Evolutionary conservation across 2,329 filamentous ascomycete species (phyloP), one percentile per base, ranked within the genome.

Genomic region (Diaporthe citrichinensis): DNA sequence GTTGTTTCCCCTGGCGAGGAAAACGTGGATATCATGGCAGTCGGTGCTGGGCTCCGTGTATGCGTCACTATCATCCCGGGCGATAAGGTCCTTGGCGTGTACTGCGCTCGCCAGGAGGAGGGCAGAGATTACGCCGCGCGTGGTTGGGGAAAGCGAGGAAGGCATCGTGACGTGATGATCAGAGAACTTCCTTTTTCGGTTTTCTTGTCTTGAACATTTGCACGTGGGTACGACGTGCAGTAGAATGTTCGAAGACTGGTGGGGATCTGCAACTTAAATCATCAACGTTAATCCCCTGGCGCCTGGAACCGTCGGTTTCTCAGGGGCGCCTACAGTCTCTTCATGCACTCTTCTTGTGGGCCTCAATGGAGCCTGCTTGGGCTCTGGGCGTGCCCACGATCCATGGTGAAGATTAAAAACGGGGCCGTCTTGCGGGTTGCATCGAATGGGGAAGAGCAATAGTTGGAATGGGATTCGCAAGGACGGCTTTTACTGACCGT

Each of bases 181-280:
- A 55, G 17, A 69, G 0, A 41, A 28, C 4, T 55, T 69, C 34
- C 49, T 51, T 41, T 41, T 55, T 28, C 4, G 65, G 17, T 23
- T 46, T 23, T 12, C 36, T n/a, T 46, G 28, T 39, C 46, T 41
- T 20, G 23, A 41, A 41, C 31, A 20, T 41, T 51, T 12, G 15
- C 62, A 68, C 49, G 49, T 69, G 65, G 65, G 34, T 69, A 55
- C 65, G 49, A 69, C 34, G n/a, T 69, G 65, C 65, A 69, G 65
- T 39, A 69, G 65, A 41, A 69, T 34, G 49, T 69, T 55, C 34
- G 34, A 55, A 69, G 31, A 69, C 34, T 15, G 31, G 65, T 51
- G 65, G 65, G 46, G 65, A 69, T 69, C 65, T 69, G 65, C 65
- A 69, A 69, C 65, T 69, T 69, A 69, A 69, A 55, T 41, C 65